Evolutionary conservation across 140 eudicot species (phyloP), one percentile per base, ranked within the genome.

Genomic region (Anethum foeniculum): DNA sequence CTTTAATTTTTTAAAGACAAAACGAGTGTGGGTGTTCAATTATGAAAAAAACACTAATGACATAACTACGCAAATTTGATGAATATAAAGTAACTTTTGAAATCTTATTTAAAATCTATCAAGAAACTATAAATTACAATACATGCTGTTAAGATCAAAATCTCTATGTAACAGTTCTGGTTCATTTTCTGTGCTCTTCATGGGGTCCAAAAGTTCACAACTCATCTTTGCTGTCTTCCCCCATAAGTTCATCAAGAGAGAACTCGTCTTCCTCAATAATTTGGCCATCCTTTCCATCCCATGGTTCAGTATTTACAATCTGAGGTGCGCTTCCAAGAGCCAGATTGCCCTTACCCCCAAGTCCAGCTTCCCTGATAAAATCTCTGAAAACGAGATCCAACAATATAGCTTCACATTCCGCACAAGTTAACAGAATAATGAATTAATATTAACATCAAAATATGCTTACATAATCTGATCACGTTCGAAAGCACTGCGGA

Each of bases 211-310:
- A 79, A 65, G 64, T 43, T 88, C 86, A 88, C 83, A 90, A 75
- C 77, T 93, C 97, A 51, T 90, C 92, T 23, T 86, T 87, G 80
- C 52, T 86, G 14, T 80, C 89, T 79, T 87, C 98, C 6, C 90
- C 93, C 97, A 94, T 90, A 11, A 92, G 96, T 82, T 94, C 98
- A 51, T 94, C 98, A 15, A 94, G 96, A 9, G 96, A 92, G 78
- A 94, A 92, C 72, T 94, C 98, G 46, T 94, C 98, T 82, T 92
- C 98, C 84, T 94, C 96, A 0, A 92, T 77, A 46, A 94, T 83
- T 84, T 90, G 87, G n/a, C 98, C 97, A 65, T 94, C 98, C 86
- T 94, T 92, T 5, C 98, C 98, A 41, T 94, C 98, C 98, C 98
- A 94, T 0, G 95, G 84, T 80, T 89, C 94, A 4, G 85, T 94